Evolutionary conservation across 805 yeast genomes (phyloP).

Genomic region (Ogataea zsoltii): DNA sequence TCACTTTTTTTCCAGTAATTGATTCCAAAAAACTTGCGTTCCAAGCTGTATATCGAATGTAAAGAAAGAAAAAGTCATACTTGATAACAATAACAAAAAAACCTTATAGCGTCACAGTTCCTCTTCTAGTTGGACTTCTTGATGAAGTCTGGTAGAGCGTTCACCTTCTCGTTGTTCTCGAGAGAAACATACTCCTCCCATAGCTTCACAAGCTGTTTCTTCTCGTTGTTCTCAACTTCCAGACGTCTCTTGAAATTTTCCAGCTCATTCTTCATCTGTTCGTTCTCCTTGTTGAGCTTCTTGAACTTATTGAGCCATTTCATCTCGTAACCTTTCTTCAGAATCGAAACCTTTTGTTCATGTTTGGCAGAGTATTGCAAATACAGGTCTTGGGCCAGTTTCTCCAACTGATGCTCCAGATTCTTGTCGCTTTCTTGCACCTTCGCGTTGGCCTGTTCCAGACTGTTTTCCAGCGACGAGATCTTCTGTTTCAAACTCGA

Average conservation of each 20-base stretch:
- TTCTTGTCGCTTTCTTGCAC: conserved; percentile 44
- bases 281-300: conserved; percentile 43
- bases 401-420: conserved; percentile 55
- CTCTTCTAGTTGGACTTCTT: conserved; percentile 11
- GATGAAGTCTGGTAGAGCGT: conserved; percentile 21
- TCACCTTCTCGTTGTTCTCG: conserved; percentile 28
- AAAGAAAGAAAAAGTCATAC: background rate
- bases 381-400: conserved; percentile 69
- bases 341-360: conserved; percentile 63
- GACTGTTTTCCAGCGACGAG: conserved; percentile 21
- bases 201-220: conserved; percentile 53
- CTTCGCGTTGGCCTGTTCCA: conserved; percentile 23
- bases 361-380: conserved; percentile 77
- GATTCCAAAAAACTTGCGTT: background rate
- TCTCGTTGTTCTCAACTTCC: conserved; percentile 55
- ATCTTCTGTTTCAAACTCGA: conserved; percentile 15
- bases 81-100: background rate
- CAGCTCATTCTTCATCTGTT: conserved; percentile 49
- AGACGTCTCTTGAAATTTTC: conserved; percentile 51
- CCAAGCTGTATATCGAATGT: background rate
- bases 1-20: too few species aligned
- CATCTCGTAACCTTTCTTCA: conserved; percentile 58
- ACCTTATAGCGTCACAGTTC: conserved; percentile 7
- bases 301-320: conserved; percentile 50
- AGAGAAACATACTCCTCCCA: conserved; percentile 37